These are phyloP conservation scores for Epichloe brachyelytri DNA, from an alignment of 2,329 filamentous ascomycete species.

Conservation along the genomic window DNA sequence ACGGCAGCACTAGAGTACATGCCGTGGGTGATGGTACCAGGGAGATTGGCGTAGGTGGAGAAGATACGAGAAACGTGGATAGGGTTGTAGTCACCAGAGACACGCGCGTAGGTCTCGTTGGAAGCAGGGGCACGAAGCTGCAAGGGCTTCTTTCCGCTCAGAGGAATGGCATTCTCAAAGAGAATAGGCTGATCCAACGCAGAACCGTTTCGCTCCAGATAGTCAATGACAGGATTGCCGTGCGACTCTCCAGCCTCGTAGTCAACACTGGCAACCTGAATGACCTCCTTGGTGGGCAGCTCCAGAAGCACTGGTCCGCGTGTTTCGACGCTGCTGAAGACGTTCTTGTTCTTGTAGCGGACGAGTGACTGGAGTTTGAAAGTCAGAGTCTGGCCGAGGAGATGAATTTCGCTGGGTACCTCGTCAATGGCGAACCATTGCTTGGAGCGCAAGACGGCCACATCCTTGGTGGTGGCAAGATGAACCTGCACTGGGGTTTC, in stretches of 20 bases:
- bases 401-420: conserved; percentile 57
- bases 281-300: conserved; percentile 90
- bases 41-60: conserved; percentile 86
- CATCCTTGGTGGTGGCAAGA: conserved; percentile 75
- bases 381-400: conserved; percentile 83
- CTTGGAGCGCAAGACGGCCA: conserved; percentile 89
- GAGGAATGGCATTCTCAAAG: conserved; percentile 93
- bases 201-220: conserved; percentile 79
- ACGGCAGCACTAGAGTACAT: conserved; percentile 99
- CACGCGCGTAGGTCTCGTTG: conserved; percentile 94
- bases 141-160: conserved; percentile 83
- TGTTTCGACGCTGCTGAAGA: conserved; percentile 87
- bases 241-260: conserved; percentile 86
- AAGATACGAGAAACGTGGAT: conserved; percentile 98
- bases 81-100: conserved; percentile 97
- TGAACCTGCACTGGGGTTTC: conserved; percentile 93
- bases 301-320: conserved; percentile 86
- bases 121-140: conserved; percentile 83
- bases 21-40: conserved; percentile 94
- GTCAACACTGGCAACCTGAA: conserved; percentile 93
- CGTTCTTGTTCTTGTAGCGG: conserved; percentile 85
- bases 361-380: conserved; percentile 92
- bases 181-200: conserved; percentile 92
- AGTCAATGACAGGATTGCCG: conserved; percentile 94
- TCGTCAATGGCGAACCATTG: conserved; percentile 89